Evolutionary conservation across 2,329 filamentous ascomycete species (phyloP), one percentile per base, ranked within the genome.

Genomic region (Raffaelea arxii): DNA sequence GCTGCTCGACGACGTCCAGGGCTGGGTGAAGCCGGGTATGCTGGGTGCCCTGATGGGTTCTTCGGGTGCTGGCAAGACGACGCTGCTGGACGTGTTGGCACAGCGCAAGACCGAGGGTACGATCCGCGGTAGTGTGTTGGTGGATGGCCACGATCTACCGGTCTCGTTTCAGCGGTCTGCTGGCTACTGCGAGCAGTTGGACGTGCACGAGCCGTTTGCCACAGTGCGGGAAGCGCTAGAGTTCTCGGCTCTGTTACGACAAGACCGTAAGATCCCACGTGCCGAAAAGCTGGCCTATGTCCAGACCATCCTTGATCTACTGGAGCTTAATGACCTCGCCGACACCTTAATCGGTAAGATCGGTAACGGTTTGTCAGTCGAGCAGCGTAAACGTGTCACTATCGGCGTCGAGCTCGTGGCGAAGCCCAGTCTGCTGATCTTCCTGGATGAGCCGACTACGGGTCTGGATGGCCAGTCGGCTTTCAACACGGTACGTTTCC

Each of bases 61-160:
- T 1, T 85, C 82, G 11, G 86, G 86, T 53, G 87, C 88, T 16
- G 87, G 88, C 44, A 94, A 94, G 64, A 94, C 87, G 0, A 92
- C 87, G 0, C 73, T 94, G 3, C 69, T 94, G 6, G 88, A 94
- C 61, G 84, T 88, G 3, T 72, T 94, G 25, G 88, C 87, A 5
- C 85, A 84, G 50, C 78, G 86, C 55, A 84, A 85, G 48, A 88
- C 83, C 0, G 85, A 86, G 65, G 86, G 86, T 55, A 80, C 84
- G 3, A 83, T 91, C 24, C 69, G 67, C 21, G 86, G 86, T 39
- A 79, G 84, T 45, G 83, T 90, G 69, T 61, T 88, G 49, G 84
- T 90, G 12, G 84, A 91, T 52, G 86, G 86, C 2, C 75, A 75
- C 5, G 78, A 77, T n/a, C 72, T 84, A 5, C 83, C 86, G 25